phyloP scores from a whole-genome alignment of 371 early-diverging fungal genomes.

The Circinella minor region DNA sequence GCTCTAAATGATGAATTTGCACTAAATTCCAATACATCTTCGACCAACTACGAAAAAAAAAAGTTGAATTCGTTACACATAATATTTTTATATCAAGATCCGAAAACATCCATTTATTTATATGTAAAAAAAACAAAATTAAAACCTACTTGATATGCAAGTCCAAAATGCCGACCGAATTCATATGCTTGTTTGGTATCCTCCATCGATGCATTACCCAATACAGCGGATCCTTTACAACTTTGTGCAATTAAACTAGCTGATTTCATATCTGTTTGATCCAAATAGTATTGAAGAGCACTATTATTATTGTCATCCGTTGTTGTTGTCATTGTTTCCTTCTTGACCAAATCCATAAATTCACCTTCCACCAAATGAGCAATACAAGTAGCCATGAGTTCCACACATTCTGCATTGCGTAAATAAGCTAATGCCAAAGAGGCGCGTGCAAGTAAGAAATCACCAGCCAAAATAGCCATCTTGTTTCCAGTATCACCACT shows the following conservation, averaged over 20 bases:
- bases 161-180: constrained; percentile 88
- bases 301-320: constrained; percentile 3
- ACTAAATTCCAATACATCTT: constrained; percentile 91
- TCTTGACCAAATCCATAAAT: constrained; percentile 88
- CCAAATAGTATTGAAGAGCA: constrained; percentile 77
- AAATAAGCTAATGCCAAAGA: constrained; percentile 88
- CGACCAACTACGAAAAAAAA: constrained; percentile 63
- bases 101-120: constrained; percentile 2
- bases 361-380: constrained; percentile 94
- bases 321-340: constrained; percentile 40
- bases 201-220: constrained; percentile 74
- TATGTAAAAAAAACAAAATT: background rate
- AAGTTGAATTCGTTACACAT: background rate
- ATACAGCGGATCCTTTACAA: constrained; percentile 84
- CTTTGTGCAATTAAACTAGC: constrained; percentile 93
- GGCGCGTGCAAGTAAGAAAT: constrained; percentile 91
- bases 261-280: constrained; percentile 93
- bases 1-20: constrained; percentile 68
- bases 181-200: constrained; percentile 75
- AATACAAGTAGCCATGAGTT: constrained; percentile 91
- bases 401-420: constrained; percentile 90
- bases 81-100: background rate
- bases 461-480: constrained; percentile 95
- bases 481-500: constrained; percentile 90
- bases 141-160: constrained; percentile 86